phyloP scores from a whole-genome alignment of 208 protist genomes.

The Crithidia sp. region DNA sequence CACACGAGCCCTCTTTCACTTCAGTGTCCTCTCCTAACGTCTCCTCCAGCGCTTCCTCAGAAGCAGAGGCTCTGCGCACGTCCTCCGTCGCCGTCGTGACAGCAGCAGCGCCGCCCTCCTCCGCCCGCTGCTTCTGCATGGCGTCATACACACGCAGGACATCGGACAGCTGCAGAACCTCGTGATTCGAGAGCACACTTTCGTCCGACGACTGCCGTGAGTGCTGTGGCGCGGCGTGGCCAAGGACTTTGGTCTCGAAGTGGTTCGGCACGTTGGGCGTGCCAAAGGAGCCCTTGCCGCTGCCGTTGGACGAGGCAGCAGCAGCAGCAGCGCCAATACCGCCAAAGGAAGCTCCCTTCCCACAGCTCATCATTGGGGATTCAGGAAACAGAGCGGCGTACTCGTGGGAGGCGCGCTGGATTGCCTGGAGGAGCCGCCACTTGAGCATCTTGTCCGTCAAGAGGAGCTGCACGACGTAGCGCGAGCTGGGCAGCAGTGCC shows the following conservation, averaged over 20 bases:
- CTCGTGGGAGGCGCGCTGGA: constrained; percentile 36
- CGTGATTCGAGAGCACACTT: constrained; percentile 57
- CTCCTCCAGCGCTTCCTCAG: constrained; percentile 1
- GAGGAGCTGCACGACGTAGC: constrained; percentile 43
- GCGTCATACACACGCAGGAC: constrained; percentile 50
- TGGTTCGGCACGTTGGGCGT: constrained; percentile 13
- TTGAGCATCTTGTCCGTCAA: constrained; percentile 55
- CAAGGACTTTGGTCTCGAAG: constrained; percentile 27
- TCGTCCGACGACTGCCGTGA: constrained; percentile 26
- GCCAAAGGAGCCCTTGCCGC: not conserved
- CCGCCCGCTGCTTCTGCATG: constrained; percentile 10
- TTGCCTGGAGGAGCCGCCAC: constrained; percentile 48
- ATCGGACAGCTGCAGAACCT: constrained; percentile 64
- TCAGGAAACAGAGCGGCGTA: constrained; percentile 25
- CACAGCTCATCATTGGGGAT: not conserved
- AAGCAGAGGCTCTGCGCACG: not conserved
- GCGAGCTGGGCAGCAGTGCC: not conserved
- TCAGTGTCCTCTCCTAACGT: not conserved
- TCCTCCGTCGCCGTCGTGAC: constrained; percentile 21
- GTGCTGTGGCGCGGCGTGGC: not conserved
- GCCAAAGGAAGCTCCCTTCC: not conserved
- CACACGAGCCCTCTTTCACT: not conserved
- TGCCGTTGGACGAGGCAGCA: not conserved
- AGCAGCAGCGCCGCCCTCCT: no score
- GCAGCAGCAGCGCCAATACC: not conserved